Evolutionary conservation across 208 protist genomes (phyloP), one percentile per base, ranked within the genome.

Genomic region (Zelonia costaricensis): DNA sequence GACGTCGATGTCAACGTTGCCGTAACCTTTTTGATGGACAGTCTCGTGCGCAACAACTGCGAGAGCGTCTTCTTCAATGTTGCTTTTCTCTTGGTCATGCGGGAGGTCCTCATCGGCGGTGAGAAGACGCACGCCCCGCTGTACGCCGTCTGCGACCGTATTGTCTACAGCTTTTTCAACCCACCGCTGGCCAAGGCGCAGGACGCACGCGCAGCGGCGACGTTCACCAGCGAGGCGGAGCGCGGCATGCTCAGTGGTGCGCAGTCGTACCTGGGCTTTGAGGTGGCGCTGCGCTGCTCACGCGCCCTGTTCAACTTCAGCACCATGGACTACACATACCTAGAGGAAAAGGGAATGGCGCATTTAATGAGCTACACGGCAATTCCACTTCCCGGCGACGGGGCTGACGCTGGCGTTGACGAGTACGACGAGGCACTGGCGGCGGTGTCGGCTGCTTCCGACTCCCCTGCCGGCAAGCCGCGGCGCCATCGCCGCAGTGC

Each of bases 91-190:
- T 58, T 95, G 18, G 10, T 84, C 15, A 84, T 93, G 69, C 77
- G 86, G 13, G 86, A 93, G 52, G 78, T 93, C 20, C 63, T 95
- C 5, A 67, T 72, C 10, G 58, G 85, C 49, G 86, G 82, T n/a
- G 51, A 88, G 49, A 51, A 86, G 56, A 88, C 83, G 12, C 85
- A 93, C 62, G 52, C 30, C 31, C 78, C 76, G 2, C 73, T 95
- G 33, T 93, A 93, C 63, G 53, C 62, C 5, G 67, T 92, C 15
- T 92, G 86, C 59, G 90, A 95, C 66, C 64, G 79, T 20, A 67
- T 95, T n/a, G 74, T 91, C 30, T 91, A 85, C 51, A 52, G 86
- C 44, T 95, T 93, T 62, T 95, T 95, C 69, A 95, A 95, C 51
- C 90, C 90, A 22, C 22, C 71, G 0, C 86, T 69, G 51, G 86